Evolutionary conservation across 352 stramenopile genomes (phyloP), one percentile per base, ranked within the genome.

Genomic region (Phytopythium cucurbitacearum): DNA sequence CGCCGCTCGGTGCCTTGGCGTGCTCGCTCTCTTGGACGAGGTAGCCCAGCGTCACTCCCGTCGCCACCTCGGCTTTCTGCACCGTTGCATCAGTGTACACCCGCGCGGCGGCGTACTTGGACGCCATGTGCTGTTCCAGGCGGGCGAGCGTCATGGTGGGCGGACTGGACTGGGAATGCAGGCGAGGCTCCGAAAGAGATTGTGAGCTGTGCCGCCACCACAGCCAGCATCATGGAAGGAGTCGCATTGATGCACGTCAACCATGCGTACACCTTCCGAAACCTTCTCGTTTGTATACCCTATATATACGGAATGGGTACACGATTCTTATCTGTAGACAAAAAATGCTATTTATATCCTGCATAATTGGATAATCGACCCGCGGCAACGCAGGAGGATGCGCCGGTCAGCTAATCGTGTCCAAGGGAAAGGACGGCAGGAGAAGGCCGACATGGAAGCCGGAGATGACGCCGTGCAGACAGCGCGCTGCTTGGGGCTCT

Each of bases 21-120:
- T 38, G 42, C 21, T 54, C 47, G 39, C 41, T 57, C 16, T 61
- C 55, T 28, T 83, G 72, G 16, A 80, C 51, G 21, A 69, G 54
- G 44, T 83, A 88, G 42, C 60, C 72, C 42, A 88, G 56, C 12
- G 67, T 77, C 54, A 85, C 52, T 21, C 72, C 69, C 10, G 64
- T 81, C 11, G 66, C 28, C 12, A 84, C 51, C 13, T 64, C 66
- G 21, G 51, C 53, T 48, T 71, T 69, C 51, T 67, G 54, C 13
- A 69, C 60, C 7, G 55, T 61, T 44, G 68, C 58, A 3, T 48
- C 32, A 2, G 64, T 64, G 59, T 67, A 83, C 36, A 47, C 65
- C 41, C 51, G 56, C 8, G 15, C n/a, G 2, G 62, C 58, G 2
- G 73, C 58, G 44, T 67, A 70, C 43, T 77, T 67, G 51, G 71